Evolutionary conservation across 2,329 filamentous ascomycete species (phyloP).

Genomic region (Aspergillus sp.): DNA sequence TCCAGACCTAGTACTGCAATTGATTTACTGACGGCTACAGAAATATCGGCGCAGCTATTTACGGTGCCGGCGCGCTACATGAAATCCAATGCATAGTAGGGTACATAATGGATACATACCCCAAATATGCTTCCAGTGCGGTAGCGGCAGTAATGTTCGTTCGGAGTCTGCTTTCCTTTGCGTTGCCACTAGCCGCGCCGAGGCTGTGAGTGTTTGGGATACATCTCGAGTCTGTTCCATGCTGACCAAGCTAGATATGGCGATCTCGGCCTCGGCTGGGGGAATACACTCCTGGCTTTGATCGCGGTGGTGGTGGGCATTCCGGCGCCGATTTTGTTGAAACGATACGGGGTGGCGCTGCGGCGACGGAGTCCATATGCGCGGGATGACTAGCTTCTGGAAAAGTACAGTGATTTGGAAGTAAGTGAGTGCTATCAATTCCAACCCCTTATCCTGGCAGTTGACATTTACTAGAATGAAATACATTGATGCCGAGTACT

Average conservation of each 20-base stretch:
- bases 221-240: neutral
- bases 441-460: too few species aligned
- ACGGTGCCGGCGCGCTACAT: slow-evolving; percentile 49
- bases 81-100: slow-evolving; percentile 46
- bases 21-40: neutral
- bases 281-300: slow-evolving; percentile 1
- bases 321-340: neutral
- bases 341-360: neutral
- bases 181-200: slow-evolving; percentile 8
- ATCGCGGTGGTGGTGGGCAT: neutral
- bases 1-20: neutral
- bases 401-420: too few species aligned
- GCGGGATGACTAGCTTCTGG: neutral
- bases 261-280: neutral
- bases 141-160: slow-evolving; percentile 34
- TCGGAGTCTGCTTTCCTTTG: slow-evolving; percentile 17
- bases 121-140: slow-evolving; percentile 39
- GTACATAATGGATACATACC: slow-evolving; percentile 43
- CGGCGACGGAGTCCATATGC: neutral
- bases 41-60: slow-evolving; percentile 54
- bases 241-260: neutral
- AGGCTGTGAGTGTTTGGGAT: slow-evolving; percentile 4
- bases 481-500: neutral
- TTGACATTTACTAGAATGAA: too few species aligned
- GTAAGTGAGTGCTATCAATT: too few species aligned